Evolutionary conservation across 768 basidiomycete species (phyloP), one percentile per base, ranked within the genome.

Genomic region (Suillus ampliporus): DNA sequence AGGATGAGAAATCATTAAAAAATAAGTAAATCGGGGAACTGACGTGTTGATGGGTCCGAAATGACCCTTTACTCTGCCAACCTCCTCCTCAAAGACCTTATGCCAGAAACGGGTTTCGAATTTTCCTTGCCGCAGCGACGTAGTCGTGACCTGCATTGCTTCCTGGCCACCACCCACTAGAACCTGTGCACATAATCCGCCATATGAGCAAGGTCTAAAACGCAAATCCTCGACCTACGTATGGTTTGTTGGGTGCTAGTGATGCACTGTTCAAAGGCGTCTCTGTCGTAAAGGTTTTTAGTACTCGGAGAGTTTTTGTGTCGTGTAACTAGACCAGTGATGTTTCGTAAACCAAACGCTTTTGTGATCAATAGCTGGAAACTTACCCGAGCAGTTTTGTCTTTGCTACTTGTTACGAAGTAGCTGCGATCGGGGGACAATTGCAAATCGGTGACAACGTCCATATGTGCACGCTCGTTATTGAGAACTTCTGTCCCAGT

Each of bases 81-180:
- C 91, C 75, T 99, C 97, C 80, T 97, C 95, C 77, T 97, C 95
- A 69, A 97, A 92, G 41, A 97, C 83, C 68, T 91, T 94, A 82
- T 99, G 97, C 95, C 95, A 99, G 81, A 99, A 98, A 43, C 95
- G 85, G 13, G 95, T 94, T 79, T 99, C 97, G 75, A 99, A 99
- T 77, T 98, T 97, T 23, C 97, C 97, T 75, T 97, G 94, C 57
- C 97, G 88, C 26, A 88, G 71, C 2, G 94, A 95, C 1, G 97
- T 99, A 9, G 95, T 99, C 15, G 97, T 98, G 57, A 99, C 97
- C 70, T 81, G 89, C 94, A 95, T 97, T 5, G 97, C 97, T 74
- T 97, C 97, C 77, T 99, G 97, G 47, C 97, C 97, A 76, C 97
- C 97, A 48, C 97, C 97, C 26, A 97, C 82, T 37, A 99, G 85